phyloP scores from a whole-genome alignment of 73 alveolate species.

The Paramecium tetraurelia region DNA sequence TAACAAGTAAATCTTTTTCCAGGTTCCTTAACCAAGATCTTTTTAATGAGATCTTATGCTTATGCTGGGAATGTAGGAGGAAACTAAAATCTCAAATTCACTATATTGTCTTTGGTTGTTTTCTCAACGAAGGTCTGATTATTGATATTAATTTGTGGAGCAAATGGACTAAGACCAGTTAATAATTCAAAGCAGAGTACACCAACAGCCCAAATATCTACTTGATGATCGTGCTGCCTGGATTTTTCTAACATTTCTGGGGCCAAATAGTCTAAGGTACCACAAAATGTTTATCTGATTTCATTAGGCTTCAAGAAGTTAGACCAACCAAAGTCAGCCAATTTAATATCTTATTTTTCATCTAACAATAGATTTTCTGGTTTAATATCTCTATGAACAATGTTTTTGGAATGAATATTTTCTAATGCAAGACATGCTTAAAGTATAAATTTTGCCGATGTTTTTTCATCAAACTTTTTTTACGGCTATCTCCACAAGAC shows the following conservation, averaged over 20 bases:
- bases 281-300: conserved; percentile 92
- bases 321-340: conserved; percentile 98
- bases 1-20: conserved; percentile 86
- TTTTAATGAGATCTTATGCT: conserved; percentile 58
- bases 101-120: conserved; percentile 51
- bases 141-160: conserved; percentile 54
- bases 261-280: conserved; percentile 96
- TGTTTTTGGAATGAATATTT: conserved; percentile 54
- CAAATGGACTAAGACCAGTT: conserved; percentile 84
- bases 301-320: conserved; percentile 65
- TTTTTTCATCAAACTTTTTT: conserved; percentile 52
- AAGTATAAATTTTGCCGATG: conserved; percentile 50
- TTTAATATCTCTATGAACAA: conserved; percentile 82
- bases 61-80: conserved; percentile 51
- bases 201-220: conserved; percentile 92
- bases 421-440: conserved; percentile 48
- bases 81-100: conserved; percentile 18
- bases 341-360: conserved; percentile 76
- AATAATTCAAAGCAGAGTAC: conserved; percentile 82
- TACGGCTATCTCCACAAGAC: conserved; percentile 62
- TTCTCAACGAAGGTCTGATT: conserved; percentile 55
- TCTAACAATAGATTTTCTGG: conserved; percentile 93
- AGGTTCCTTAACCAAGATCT: conserved; percentile 78
- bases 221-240: conserved; percentile 77
- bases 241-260: conserved; percentile 65